Evolutionary conservation across 805 yeast genomes (phyloP).

Genomic region (Ascoidea asiatica): DNA sequence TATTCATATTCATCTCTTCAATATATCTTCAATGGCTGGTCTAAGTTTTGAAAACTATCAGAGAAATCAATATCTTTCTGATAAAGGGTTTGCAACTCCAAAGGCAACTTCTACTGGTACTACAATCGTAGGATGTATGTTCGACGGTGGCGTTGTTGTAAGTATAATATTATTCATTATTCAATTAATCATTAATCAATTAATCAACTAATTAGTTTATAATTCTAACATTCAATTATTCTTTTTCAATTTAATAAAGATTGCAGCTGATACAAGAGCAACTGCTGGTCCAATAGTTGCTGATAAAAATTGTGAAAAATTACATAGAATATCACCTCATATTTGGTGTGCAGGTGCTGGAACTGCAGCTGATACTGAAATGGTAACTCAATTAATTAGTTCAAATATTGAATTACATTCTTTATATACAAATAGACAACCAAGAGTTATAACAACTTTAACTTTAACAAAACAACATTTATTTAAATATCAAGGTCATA

Average conservation of each 20-base stretch:
- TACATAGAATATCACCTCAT: slow-evolving; percentile 78
- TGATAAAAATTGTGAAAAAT: slow-evolving; percentile 93
- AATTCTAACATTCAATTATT: not conserved
- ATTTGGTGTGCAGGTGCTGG: slow-evolving; percentile 99
- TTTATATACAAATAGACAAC: slow-evolving; percentile 69
- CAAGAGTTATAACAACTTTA: slow-evolving; percentile 87
- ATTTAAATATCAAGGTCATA: slow-evolving; percentile 92
- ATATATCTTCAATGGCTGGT: slow-evolving; percentile 92
- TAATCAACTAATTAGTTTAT: not conserved
- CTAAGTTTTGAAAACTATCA: slow-evolving; percentile 87
- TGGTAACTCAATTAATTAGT: slow-evolving; percentile 87
- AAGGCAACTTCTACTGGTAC: slow-evolving; percentile 96
- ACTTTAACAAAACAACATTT: slow-evolving; percentile 91
- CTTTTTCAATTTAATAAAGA: slow-evolving; percentile 16
- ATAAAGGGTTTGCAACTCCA: slow-evolving; percentile 66
- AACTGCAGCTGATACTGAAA: slow-evolving; percentile 99
- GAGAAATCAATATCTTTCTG: slow-evolving; percentile 65
- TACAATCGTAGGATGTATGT: slow-evolving; percentile 95
- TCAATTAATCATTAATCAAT: not conserved
- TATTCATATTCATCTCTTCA: too few relatives aligned
- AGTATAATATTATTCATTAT: slow-evolving; percentile 5
- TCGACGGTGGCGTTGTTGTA: slow-evolving; percentile 77
- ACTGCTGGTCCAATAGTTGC: slow-evolving; percentile 95
- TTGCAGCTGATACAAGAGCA: slow-evolving; percentile 98
- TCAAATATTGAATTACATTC: slow-evolving; percentile 88